phyloP scores from a whole-genome alignment of 1,284 basidiomycete species.

The Rhodotorula sp. region DNA sequence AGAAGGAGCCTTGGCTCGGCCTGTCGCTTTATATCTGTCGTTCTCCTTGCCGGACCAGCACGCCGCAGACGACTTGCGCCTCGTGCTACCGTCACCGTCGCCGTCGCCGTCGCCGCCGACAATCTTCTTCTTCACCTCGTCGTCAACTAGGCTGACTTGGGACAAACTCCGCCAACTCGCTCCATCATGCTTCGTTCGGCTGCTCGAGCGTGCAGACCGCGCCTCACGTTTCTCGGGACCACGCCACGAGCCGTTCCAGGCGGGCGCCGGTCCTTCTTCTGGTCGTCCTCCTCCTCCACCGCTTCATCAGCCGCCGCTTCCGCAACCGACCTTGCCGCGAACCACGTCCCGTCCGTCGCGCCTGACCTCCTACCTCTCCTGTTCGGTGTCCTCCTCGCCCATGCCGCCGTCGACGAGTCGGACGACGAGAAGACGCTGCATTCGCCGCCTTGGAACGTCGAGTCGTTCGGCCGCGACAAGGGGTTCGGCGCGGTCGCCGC shows the following conservation, averaged over 20 bases:
- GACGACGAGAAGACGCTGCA: conserved; percentile 13
- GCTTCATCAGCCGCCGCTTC: not conserved
- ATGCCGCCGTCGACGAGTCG: conserved; percentile 14
- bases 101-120: no score
- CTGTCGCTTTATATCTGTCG: no score
- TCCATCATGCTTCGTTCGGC: not conserved
- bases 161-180: no score
- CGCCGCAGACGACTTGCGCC: no score
- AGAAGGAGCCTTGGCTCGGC: no score
- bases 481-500: conserved; percentile 40
- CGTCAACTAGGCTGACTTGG: no score
- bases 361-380: conserved; percentile 16
- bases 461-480: conserved; percentile 13
- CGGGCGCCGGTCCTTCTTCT: not conserved
- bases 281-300: not conserved
- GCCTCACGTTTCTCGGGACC: no score
- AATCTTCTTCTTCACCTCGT: no score
- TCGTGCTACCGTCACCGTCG: no score
- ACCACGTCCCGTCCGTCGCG: conserved; percentile 21
- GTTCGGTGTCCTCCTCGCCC: conserved; percentile 26
- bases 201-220: not conserved
- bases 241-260: no score
- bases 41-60: no score
- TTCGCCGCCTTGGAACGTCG: conserved; percentile 30
- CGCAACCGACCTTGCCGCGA: conserved; percentile 11